phyloP scores from a whole-genome alignment of 441 rosid species.

The Metrosideros polymorpha region DNA sequence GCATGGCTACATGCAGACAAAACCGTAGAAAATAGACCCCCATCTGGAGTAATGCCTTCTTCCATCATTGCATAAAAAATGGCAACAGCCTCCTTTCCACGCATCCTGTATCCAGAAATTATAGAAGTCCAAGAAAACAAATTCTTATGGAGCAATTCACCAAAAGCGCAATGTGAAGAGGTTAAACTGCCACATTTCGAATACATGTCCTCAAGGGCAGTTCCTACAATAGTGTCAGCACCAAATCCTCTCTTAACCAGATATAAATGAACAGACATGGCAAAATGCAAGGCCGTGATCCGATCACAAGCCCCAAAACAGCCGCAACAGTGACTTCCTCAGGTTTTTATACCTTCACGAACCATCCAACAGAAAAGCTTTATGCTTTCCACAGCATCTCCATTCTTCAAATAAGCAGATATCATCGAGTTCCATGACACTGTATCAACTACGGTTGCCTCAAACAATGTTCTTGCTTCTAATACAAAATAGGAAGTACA shows the following conservation, averaged over 20 bases:
- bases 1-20: constrained; percentile 13
- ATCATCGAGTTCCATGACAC: constrained; percentile 7
- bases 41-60: neutral
- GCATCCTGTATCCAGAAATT: constrained; percentile 1
- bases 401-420: neutral
- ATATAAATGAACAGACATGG: constrained; percentile 1
- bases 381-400: constrained; percentile 1
- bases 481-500: neutral
- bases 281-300: constrained; percentile 6
- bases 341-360: neutral
- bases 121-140: constrained; percentile 6
- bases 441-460: neutral
- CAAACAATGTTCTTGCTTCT: constrained; percentile 3
- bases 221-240: neutral
- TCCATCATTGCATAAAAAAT: neutral
- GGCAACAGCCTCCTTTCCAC: constrained; percentile 1
- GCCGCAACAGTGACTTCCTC: neutral
- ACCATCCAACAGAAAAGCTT: constrained; percentile 6
- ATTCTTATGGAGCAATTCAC: neutral
- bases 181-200: neutral
- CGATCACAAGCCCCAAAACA: constrained; percentile 5
- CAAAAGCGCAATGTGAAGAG: neutral
- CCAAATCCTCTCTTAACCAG: neutral
- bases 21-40: constrained; percentile 1
- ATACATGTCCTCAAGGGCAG: neutral